Base-by-base conservation (phyloP, 768 basidiomycete genomes). In the Pulveroboletus sp. region DNA sequence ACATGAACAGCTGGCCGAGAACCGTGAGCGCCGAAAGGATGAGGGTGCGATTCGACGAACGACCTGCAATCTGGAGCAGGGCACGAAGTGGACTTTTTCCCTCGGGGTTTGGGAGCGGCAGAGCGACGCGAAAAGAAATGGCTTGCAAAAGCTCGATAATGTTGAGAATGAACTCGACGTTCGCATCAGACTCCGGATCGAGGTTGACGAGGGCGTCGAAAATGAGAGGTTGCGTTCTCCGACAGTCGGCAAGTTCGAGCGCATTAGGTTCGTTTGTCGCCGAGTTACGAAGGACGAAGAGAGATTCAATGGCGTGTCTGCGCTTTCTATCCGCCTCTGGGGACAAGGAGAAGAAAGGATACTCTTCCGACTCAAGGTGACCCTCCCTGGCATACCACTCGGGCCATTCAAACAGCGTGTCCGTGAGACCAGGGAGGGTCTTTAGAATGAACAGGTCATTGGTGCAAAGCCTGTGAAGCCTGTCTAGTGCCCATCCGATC, bases 341-440 rank as follows among this genome's bases (percentile, higher is more conserved):
- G 0, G 78, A 65, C 16, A 76, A 62, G 23, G 85, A 78, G 53
- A 90, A 91, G 32, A 90, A 66, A 9, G 68, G 45, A 27, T 71
- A 55, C 31, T 62, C 60, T 21, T 78, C 75, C 39, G 71, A 68
- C 47, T 70, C 65, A 54, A 74, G 74, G 58, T 78, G 72, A n/a
- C 85, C 84, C 53, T 83, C 79, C 3, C 64, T 73, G 42, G 82
- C 74, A 64, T 88, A 94, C 84, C 84, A 87, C 61, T 89, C 84
- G 3, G 94, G 92, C 87, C 87, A 92, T 61, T 87, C 87, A 51
- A 92, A 87, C 19, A 97, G 73, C 6, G 85, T 86, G 57, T 92
- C 87, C 21, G 89, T 80, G 35, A 94, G 73, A 9, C 91, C 91
- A 0, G 90, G 86, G 43, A 90, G 82, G 29, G 74, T 72, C 33